phyloP scores from a whole-genome alignment of 2,329 filamentous ascomycete genomes.

The Cladophialophora psammophila region DNA sequence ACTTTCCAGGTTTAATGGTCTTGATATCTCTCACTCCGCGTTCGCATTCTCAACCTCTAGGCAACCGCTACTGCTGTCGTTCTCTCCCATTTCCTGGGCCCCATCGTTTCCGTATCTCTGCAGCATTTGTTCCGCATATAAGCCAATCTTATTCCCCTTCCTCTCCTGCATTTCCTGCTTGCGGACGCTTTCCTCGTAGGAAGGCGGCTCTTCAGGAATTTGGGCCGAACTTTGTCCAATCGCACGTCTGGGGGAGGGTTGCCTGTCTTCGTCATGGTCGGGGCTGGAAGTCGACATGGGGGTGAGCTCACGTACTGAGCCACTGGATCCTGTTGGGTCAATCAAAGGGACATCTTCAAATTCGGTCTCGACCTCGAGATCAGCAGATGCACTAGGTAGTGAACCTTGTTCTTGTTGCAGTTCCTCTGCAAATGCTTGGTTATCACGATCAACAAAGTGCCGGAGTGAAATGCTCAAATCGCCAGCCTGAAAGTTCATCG shows the following conservation, averaged over 20 bases:
- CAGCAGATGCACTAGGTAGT: constrained; percentile 6
- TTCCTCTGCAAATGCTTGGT: constrained; percentile 49
- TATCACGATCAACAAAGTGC: constrained; percentile 60
- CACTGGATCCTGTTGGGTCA: constrained; percentile 32
- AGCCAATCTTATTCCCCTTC: constrained; percentile 39
- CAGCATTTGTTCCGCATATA: constrained; percentile 38
- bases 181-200: constrained; percentile 46
- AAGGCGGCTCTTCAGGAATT: constrained; percentile 36
- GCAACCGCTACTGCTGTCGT: constrained; percentile 12
- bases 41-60: constrained; percentile 31
- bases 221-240: constrained; percentile 20
- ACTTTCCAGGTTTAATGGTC: neutral
- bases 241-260: constrained; percentile 38
- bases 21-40: neutral
- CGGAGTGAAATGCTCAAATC: constrained; percentile 41
- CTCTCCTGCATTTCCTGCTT: constrained; percentile 53
- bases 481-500: constrained; percentile 47
- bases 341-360: constrained; percentile 38
- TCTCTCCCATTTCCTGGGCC: constrained; percentile 1
- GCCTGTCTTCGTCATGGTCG: constrained; percentile 35
- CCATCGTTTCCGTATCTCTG: constrained; percentile 35
- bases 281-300: constrained; percentile 40
- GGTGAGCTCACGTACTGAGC: constrained; percentile 36
- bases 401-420: constrained; percentile 34
- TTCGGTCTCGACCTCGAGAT: constrained; percentile 27